These are phyloP conservation scores for Ophiocordyceps camponoti-floridani DNA, from an alignment of 2,329 filamentous ascomycete genomes.

Conservation along the genomic window DNA sequence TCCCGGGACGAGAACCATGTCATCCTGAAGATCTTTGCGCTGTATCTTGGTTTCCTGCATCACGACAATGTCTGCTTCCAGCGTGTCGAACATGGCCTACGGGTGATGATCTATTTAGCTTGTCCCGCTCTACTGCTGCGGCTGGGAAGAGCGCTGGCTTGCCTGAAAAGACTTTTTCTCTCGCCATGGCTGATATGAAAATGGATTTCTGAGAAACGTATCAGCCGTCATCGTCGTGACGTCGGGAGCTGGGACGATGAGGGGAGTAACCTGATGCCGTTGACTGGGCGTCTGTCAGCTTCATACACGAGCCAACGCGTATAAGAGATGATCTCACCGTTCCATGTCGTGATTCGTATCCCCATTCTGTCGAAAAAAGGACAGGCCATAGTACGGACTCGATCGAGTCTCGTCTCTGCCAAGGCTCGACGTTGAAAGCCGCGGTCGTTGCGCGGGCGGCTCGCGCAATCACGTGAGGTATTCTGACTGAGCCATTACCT, in stretches of 20 bases:
- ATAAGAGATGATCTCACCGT: conserved; percentile 32
- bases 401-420: neutral
- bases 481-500: neutral
- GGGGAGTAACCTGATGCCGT: conserved; percentile 49
- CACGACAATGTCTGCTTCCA: conserved; percentile 82
- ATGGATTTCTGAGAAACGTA: conserved; percentile 44
- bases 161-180: conserved; percentile 53
- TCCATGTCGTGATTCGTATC: conserved; percentile 73
- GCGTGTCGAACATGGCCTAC: conserved; percentile 80
- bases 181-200: conserved; percentile 71
- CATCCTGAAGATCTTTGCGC: conserved; percentile 75
- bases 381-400: neutral
- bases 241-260: neutral
- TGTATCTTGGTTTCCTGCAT: conserved; percentile 97
- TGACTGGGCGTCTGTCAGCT: conserved; percentile 32
- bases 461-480: conserved; percentile 13
- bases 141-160: conserved; percentile 3
- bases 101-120: neutral
- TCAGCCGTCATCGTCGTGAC: neutral
- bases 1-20: conserved; percentile 86
- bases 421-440: too few species aligned
- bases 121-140: neutral
- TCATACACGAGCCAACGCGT: neutral
- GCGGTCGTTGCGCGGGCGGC: conserved; percentile 4
- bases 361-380: conserved; percentile 31